phyloP scores from a whole-genome alignment of 352 stramenopile species.

The Phytophthora niederhauseri region DNA sequence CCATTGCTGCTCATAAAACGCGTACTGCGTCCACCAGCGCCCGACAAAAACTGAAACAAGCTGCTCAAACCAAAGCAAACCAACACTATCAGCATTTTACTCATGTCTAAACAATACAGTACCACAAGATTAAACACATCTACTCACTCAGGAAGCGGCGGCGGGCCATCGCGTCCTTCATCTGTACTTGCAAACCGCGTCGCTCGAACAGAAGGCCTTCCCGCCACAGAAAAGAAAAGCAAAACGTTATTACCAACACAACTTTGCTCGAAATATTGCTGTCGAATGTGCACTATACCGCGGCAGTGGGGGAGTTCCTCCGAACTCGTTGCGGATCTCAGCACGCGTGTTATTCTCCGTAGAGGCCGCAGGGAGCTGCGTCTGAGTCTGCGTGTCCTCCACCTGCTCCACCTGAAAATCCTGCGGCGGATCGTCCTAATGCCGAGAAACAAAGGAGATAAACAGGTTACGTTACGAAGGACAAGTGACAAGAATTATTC shows the following conservation, averaged over 20 bases:
- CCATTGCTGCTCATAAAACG: conserved; percentile 72
- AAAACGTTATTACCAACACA: background rate
- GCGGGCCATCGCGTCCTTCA: conserved; percentile 22
- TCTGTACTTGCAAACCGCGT: conserved; percentile 24
- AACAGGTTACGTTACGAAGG: conserved; percentile 3
- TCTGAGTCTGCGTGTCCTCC: conserved; percentile 35
- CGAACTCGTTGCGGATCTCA: conserved; percentile 47
- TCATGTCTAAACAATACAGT: background rate
- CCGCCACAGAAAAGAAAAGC: background rate
- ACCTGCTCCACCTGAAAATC: conserved; percentile 45
- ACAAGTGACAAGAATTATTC: background rate
- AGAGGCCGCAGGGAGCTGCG: conserved; percentile 2
- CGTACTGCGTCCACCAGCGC: conserved; percentile 36
- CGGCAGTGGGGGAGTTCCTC: conserved; percentile 23
- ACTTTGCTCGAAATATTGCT: conserved; percentile 1
- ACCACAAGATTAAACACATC: conserved; percentile 1
- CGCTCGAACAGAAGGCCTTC: conserved; percentile 25
- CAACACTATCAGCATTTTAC: conserved; percentile 1
- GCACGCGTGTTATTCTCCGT: conserved; percentile 6
- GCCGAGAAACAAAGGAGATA: background rate
- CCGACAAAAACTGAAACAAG: conserved; percentile 57
- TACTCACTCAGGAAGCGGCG: conserved; percentile 38
- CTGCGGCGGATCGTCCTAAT: conserved; percentile 72
- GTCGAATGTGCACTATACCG: conserved; percentile 14
- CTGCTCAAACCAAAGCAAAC: conserved; percentile 23